Percentiles rank a stretch among this genome's conserved stretches.
These are phyloP conservation scores for Russula compacta DNA, from an alignment of 768 basidiomycete species.

Conservation along the genomic window DNA sequence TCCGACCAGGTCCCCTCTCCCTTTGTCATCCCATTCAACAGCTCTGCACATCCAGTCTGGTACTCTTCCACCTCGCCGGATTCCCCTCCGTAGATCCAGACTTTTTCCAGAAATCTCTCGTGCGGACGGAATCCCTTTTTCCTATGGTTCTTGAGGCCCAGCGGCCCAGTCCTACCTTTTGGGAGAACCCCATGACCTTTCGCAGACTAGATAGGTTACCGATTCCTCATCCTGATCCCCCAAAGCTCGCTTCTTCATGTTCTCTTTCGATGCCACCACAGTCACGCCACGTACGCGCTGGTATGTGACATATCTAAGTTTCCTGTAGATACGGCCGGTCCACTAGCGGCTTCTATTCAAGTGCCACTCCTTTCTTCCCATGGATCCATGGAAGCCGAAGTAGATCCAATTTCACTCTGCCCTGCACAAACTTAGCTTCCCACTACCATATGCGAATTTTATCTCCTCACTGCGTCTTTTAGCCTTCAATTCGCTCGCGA, in stretches of 20 bases:
- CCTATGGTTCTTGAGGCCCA: not conserved
- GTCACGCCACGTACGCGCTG: not conserved
- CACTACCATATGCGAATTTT: not conserved
- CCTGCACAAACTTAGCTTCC: not conserved
- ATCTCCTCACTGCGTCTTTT: not conserved
- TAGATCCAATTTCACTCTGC: not conserved
- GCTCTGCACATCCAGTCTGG: not conserved
- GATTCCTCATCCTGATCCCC: not conserved
- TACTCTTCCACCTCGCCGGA: not conserved
- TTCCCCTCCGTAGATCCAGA: not conserved
- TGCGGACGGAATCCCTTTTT: not conserved
- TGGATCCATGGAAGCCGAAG: not conserved
- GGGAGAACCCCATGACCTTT: conserved; percentile 1
- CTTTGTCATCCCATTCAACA: not conserved
- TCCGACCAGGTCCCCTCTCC: not conserved
- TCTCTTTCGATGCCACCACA: not conserved
- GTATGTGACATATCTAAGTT: not conserved
- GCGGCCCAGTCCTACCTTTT: not conserved
- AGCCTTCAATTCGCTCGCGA: not conserved
- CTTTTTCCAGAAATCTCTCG: not conserved
- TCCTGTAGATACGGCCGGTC: not conserved
- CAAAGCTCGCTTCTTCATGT: not conserved
- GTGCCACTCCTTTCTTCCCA: not conserved
- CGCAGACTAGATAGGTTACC: not conserved
- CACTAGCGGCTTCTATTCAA: not conserved